These are phyloP conservation scores for Geotrichum armillariae DNA, from an alignment of 1,139 yeast genomes.

Conservation along the genomic window DNA sequence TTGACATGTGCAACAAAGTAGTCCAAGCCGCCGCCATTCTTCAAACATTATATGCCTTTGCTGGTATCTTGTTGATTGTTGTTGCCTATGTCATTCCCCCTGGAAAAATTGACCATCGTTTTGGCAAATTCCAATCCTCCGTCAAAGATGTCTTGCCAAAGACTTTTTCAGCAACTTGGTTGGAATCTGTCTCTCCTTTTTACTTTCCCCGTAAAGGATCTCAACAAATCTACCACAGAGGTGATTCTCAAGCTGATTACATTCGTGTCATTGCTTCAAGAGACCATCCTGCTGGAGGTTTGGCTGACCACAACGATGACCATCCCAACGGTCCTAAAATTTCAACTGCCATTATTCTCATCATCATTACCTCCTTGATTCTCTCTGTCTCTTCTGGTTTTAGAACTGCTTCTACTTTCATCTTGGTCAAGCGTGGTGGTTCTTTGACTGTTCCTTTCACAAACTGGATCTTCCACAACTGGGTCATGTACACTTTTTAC, in stretches of 20 bases:
- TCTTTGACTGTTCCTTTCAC: constrained; percentile 32
- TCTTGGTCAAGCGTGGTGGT: constrained; percentile 36
- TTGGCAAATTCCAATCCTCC: constrained; percentile 32
- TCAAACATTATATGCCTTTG: constrained; percentile 57
- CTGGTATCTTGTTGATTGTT: constrained; percentile 52
- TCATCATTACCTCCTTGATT: constrained; percentile 52
- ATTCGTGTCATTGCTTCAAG: constrained; percentile 46
- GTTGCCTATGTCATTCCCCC: constrained; percentile 59
- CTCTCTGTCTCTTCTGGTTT: constrained; percentile 59
- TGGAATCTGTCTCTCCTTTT: constrained; percentile 59
- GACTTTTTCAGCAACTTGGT: constrained; percentile 81
- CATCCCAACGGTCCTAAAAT: constrained; percentile 47
- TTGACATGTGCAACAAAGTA: constrained; percentile 54
- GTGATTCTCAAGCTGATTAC: constrained; percentile 51
- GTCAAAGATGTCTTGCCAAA: constrained; percentile 32
- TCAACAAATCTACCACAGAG: constrained; percentile 34
- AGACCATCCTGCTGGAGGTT: constrained; percentile 41
- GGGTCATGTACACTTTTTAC: constrained; percentile 67
- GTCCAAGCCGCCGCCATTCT: constrained; percentile 58
- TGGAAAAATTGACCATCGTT: constrained; percentile 54
- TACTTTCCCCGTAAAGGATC: constrained; percentile 31
- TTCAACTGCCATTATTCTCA: constrained; percentile 46
- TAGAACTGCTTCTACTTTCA: constrained; percentile 57
- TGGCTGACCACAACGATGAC: constrained; percentile 37
- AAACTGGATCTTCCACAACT: constrained; percentile 50